These are phyloP conservation scores for Flaveria floridana DNA, from an alignment of 140 eudicot genomes.

Conservation along the genomic window DNA sequence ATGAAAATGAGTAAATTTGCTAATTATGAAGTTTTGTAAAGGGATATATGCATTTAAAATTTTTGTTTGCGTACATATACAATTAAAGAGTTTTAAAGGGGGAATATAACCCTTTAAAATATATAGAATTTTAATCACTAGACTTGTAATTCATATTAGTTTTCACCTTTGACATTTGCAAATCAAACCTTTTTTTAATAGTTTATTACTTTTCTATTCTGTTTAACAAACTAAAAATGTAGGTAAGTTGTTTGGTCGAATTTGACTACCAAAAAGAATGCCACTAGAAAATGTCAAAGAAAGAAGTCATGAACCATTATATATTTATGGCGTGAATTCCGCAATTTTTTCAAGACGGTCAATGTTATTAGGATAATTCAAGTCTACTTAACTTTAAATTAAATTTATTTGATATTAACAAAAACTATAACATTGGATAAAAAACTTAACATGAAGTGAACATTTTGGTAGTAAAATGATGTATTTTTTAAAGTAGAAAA, in stretches of 20 bases:
- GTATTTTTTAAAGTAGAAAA: no score
- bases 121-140: no score
- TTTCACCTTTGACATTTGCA: not conserved
- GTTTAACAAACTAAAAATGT: not conserved
- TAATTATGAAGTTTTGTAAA: no score
- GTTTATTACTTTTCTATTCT: not conserved
- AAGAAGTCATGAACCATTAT: not conserved
- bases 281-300: not conserved
- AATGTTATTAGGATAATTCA: not conserved
- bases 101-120: no score
- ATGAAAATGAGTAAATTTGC: no score
- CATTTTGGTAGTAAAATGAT: no score
- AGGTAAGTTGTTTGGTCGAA: not conserved
- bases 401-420: not conserved
- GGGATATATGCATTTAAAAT: no score
- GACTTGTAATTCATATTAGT: no score
- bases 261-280: slow-evolving; percentile 10
- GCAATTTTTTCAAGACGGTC: slow-evolving; percentile 17
- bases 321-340: slow-evolving; percentile 18
- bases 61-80: no score
- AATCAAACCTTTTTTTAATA: not conserved
- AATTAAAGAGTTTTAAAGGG: no score
- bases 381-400: not conserved
- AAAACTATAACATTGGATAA: not conserved
- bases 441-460: no score